Evolutionary conservation across 495 filamentous ascomycete species (phyloP).

Genomic region (Penicillium malachiteum): DNA sequence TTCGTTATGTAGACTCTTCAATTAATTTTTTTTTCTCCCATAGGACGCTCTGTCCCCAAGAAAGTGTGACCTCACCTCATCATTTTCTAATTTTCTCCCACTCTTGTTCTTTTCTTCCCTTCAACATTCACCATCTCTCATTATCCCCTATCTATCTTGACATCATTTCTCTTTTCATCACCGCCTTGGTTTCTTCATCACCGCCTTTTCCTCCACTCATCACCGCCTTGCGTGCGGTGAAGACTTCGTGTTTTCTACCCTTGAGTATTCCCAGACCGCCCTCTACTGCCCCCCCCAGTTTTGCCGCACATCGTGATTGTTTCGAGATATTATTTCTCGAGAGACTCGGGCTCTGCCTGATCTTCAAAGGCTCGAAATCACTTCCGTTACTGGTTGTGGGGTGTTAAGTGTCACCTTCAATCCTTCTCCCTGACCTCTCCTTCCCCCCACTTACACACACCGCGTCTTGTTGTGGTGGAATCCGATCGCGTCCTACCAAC

Average conservation of each 20-base stretch:
- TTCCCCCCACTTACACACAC: neutral
- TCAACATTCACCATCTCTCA: neutral
- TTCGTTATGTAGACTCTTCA: neutral
- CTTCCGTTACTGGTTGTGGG: neutral
- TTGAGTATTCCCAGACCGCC: constrained; percentile 41
- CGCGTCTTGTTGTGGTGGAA: constrained; percentile 4
- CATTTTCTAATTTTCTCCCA: neutral
- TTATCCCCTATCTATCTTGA: constrained; percentile 1
- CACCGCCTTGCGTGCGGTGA: constrained; percentile 52
- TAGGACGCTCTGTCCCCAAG: neutral
- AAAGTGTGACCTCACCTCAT: constrained; percentile 5
- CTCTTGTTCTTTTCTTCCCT: neutral
- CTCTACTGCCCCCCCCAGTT: constrained; percentile 36
- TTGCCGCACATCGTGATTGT: constrained; percentile 32
- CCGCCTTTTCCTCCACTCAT: constrained; percentile 35
- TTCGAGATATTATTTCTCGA: constrained; percentile 7
- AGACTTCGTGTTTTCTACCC: constrained; percentile 28
- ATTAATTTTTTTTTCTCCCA: neutral
- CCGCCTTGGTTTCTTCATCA: constrained; percentile 36
- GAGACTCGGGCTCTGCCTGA: constrained; percentile 9
- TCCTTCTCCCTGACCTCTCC: constrained; percentile 1
- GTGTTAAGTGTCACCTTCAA: neutral
- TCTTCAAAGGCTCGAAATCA: neutral
- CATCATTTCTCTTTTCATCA: constrained; percentile 22
- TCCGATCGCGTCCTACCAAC: constrained; percentile 1